phyloP scores from a whole-genome alignment of 208 protist species.

The Angomonas deanei region DNA sequence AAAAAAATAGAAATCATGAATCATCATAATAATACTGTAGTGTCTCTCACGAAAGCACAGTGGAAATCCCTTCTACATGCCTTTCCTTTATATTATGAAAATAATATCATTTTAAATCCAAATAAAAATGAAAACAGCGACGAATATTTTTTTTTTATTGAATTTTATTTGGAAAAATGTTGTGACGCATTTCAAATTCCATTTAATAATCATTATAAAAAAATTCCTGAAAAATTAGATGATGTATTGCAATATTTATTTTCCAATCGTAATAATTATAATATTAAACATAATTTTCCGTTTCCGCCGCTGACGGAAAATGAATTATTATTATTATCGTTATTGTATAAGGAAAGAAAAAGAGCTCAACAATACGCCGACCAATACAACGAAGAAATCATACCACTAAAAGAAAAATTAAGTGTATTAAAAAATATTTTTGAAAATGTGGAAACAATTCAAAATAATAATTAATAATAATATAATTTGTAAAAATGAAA shows the following conservation, averaged over 20 bases:
- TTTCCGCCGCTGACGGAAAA: background rate
- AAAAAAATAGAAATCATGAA: background rate
- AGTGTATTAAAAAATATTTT: no score
- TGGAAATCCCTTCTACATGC: conserved; percentile 37
- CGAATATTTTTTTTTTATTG: background rate
- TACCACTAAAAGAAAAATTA: background rate
- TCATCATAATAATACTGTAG: no score
- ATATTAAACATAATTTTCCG: no score
- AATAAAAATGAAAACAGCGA: background rate
- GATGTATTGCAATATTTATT: no score
- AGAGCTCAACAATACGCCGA: background rate
- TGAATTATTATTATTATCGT: background rate
- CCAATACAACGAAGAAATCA: background rate
- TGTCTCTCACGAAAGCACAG: conserved; percentile 9
- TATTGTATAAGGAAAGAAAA: background rate
- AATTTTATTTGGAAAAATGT: background rate
- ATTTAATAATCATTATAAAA: no score
- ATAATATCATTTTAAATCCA: background rate
- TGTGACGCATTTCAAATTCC: background rate
- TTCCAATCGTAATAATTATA: no score
- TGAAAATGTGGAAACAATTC: no score
- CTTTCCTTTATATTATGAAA: conserved; percentile 21
- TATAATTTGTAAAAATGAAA: no score
- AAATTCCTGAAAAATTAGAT: no score
- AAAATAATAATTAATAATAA: no score